Base-by-base conservation (phyloP, 345 rosid genomes). In the Turritis glabra region DNA sequence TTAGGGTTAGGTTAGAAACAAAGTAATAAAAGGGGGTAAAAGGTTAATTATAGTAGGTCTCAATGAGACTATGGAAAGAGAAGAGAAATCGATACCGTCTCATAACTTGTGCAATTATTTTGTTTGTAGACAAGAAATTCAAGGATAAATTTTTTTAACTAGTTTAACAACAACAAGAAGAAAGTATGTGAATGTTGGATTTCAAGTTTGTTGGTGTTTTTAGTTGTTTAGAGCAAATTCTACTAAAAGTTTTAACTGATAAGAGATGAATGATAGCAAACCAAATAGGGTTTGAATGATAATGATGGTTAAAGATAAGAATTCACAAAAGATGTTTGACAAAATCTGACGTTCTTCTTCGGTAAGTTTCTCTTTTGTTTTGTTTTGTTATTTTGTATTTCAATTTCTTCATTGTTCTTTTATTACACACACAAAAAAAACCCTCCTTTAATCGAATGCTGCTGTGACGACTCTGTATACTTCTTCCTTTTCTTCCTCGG, bases 401-500 rank as follows among this genome's bases (percentile, higher is more conserved):
- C 15, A 11, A 38, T 1, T 3, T 33, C 33, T 33, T 57, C 17
- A n/a, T 5, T 21, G 14, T 48, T 21, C 54, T 21, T 10, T 48
- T 48, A 19, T 18, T 48, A 21, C 2, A 21, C 13, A 21, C 11
- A 48, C 11, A 9, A 17, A 29, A 9, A 3, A 57, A 33, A 62
- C 17, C 52, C 52, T 43, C 52, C 23, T 41, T 9, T 4, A 25
- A 2, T 43, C 37, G 52, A 62, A 43, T 41, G 67, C 52, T 62
- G 15, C 33, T 61, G 66, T 23, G 66, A 38, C 66, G 66, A 38
- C 66, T 60, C 50, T 60, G 66, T n/a, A 25, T 62, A 8, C 52
- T 15, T 40, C 35, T 61, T 14, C 51, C 51, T 2, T 25, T n/a
- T 23, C 67, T 40, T 41, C 23, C 22, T 62, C 67, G 30, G 50